Base-by-base conservation (phyloP, 2,329 filamentous ascomycete genomes). In the Pyrenophora graminea region DNA sequence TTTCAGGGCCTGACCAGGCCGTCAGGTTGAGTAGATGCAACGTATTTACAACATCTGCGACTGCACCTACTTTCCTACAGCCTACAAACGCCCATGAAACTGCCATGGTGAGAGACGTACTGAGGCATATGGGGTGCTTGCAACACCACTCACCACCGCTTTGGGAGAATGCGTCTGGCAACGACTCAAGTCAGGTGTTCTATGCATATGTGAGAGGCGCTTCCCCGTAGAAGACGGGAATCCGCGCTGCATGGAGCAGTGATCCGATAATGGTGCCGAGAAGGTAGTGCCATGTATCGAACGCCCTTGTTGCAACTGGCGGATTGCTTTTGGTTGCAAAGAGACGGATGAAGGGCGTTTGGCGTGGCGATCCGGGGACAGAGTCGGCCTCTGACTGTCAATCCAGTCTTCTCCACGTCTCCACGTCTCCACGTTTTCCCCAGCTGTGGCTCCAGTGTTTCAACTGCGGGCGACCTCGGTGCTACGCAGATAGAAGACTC, bases 391-490 rank as follows among this genome's bases (percentile, higher is more conserved):
- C 1, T 38, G 42, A 34, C 27, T 36, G 42, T 45, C 33, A 38
- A 33, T 13, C 31, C 48, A 33, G 21, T 30, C 30, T 45, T 50
- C 48, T 45, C 48, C 48, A 41, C 37, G 25, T 36, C 48, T 45
- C 48, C 48, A 41, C 37, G 25, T 36, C 48, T 51, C 48, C 48
- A 51, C 43, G 43, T 32, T 41, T 45, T 51, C 45, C 39, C 39
- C 38, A 48, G 19, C 27, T 33, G 38, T 40, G 17, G 33, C 21
- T 13, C 32, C 48, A 32, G 45, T 38, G 21, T 48, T 32, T 25
- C 12, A 37, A 17, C 10, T 36, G 25, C 31, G 27, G 37, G 21
- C 33, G 19, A 23, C n/a, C 34, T 17, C 19, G 18, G 17, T 18
- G 15, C 32, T 39, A 41, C 27, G 38, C 31, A 36, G 31, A 15